A percentile compares a stretch with the other conserved stretches of the same genome.
Evolutionary conservation across 768 basidiomycete species (phyloP).

Genomic region (Collybia nuda): DNA sequence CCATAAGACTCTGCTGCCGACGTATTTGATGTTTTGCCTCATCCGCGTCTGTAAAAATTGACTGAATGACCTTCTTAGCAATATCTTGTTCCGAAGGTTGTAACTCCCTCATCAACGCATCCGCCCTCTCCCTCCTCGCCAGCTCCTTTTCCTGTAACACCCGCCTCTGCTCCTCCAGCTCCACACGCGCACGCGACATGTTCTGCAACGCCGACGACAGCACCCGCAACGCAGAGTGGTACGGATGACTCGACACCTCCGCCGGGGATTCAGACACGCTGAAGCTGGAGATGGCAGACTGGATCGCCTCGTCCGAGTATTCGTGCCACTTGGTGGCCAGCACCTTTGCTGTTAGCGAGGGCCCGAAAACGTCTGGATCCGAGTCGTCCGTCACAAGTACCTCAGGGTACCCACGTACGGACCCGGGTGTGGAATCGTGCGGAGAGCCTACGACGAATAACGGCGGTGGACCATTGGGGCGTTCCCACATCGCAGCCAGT

Average conservation of each 20-base stretch:
- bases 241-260: conserved; percentile 50
- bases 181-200: conserved; percentile 53
- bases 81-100: conserved; percentile 63
- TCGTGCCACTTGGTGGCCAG: conserved; percentile 76
- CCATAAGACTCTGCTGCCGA: conserved; percentile 59
- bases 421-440: conserved; percentile 20
- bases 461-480: conserved; percentile 24
- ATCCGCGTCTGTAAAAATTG: conserved; percentile 58
- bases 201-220: conserved; percentile 68
- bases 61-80: conserved; percentile 64
- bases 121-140: conserved; percentile 48
- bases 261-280: conserved; percentile 44
- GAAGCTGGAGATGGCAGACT: conserved; percentile 56
- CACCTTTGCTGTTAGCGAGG: conserved; percentile 42
- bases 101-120: conserved; percentile 57
- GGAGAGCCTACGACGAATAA: conserved; percentile 45
- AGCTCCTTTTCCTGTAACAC: conserved; percentile 59
- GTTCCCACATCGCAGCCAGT: conserved; percentile 42
- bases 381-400: conserved; percentile 32
- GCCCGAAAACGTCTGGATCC: conserved; percentile 29
- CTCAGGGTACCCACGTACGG: conserved; percentile 25
- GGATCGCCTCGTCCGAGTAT: conserved; percentile 74
- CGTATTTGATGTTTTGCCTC: conserved; percentile 47
- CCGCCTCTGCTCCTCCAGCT: conserved; percentile 61
- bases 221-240: conserved; percentile 65